Percentiles rank a stretch among this genome's conserved stretches.
These are phyloP conservation scores for Gentiana dahurica DNA, from an alignment of 257 asterid genomes.

Conservation along the genomic window DNA sequence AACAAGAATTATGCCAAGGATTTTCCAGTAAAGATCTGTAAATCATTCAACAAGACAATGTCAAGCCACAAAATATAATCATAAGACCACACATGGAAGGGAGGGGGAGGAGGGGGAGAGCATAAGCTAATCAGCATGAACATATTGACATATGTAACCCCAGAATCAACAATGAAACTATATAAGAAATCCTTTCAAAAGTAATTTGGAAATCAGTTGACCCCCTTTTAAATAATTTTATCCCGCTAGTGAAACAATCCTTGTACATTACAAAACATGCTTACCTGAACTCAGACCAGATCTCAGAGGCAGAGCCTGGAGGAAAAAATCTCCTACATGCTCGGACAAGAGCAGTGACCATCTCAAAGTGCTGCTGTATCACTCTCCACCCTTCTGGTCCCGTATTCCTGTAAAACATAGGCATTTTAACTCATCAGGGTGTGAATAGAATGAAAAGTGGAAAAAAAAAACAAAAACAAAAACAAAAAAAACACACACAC, in stretches of 20 bases:
- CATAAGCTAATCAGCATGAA: neutral
- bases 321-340: slow-evolving; percentile 93
- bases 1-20: slow-evolving; percentile 95
- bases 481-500: slow-evolving; percentile 2
- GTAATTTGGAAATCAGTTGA: neutral
- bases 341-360: slow-evolving; percentile 78
- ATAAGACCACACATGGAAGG: neutral
- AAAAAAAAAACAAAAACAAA: neutral
- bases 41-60: slow-evolving; percentile 14
- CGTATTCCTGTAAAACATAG: slow-evolving; percentile 57
- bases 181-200: no score
- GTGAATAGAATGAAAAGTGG: slow-evolving; percentile 4
- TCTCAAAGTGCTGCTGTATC: slow-evolving; percentile 86
- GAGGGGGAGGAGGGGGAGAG: neutral
- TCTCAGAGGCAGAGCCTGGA: slow-evolving; percentile 73
- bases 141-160: neutral
- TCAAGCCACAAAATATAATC: slow-evolving; percentile 5
- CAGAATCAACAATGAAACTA: no score
- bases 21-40: slow-evolving; percentile 85
- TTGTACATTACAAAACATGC: neutral
- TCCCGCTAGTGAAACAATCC: slow-evolving; percentile 2
- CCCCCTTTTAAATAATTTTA: neutral
- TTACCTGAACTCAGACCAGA: slow-evolving; percentile 96
- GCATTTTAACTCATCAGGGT: slow-evolving; percentile 8
- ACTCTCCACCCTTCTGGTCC: slow-evolving; percentile 99